These are phyloP conservation scores for Hypoxylon sp. DNA, from an alignment of 2,329 filamentous ascomycete genomes.

Conservation along the genomic window DNA sequence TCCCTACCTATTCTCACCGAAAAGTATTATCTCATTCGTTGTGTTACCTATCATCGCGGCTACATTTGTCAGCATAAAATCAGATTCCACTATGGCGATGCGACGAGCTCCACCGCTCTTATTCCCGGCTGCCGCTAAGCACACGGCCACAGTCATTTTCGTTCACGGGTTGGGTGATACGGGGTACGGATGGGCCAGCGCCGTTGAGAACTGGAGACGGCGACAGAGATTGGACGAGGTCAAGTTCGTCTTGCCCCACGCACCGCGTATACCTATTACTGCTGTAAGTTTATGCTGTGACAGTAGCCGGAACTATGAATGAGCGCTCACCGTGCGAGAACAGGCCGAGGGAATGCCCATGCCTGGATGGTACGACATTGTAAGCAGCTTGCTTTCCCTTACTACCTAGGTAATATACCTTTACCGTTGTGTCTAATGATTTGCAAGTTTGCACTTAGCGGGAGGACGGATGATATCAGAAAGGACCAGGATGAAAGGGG, in stretches of 20 bases:
- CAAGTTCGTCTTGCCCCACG: conserved; percentile 94
- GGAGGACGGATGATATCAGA: conserved; percentile 50
- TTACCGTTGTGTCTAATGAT: conserved; percentile 12
- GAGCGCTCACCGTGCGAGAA: conserved; percentile 13
- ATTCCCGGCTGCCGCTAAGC: conserved; percentile 59
- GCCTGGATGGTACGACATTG: conserved; percentile 91
- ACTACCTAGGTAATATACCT: not conserved
- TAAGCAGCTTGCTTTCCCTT: conserved; percentile 55
- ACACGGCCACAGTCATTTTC: conserved; percentile 96
- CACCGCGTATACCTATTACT: conserved; percentile 88
- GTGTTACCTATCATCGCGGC: conserved; percentile 9
- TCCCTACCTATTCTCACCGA: not conserved
- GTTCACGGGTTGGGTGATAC: conserved; percentile 91
- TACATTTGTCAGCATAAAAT: conserved; percentile 11
- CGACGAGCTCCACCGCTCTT: conserved; percentile 49
- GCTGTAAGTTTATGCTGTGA: conserved; percentile 65
- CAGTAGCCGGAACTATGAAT: not conserved
- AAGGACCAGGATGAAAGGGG: conserved; percentile 72
- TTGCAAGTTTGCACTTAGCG: conserved; percentile 46
- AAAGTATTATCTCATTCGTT: conserved; percentile 14
- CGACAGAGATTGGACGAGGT: conserved; percentile 87
- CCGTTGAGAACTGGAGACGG: conserved; percentile 89
- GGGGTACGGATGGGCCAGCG: conserved; percentile 81
- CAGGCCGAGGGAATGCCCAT: conserved; percentile 82
- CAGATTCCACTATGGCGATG: conserved; percentile 45